phyloP scores from a whole-genome alignment of 352 stramenopile species.

The Globisporangium spinosum region DNA sequence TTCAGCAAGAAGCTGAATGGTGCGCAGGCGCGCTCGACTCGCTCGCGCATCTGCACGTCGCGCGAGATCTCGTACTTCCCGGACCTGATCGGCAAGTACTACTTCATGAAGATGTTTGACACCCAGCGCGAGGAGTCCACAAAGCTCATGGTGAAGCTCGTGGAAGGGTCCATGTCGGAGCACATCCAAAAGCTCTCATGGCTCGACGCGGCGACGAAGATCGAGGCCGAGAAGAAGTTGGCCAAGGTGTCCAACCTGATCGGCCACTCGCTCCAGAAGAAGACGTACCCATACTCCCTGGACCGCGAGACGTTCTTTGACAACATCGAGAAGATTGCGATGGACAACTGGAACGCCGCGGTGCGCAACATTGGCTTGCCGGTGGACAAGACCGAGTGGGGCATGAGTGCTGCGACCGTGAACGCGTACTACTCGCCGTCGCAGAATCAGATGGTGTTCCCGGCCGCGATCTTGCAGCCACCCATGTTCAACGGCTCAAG shows the following conservation, averaged over 20 bases:
- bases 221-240: too few species aligned
- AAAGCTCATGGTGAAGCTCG: conserved; percentile 71
- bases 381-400: conserved; percentile 67
- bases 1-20: conserved; percentile 68
- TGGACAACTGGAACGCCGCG: conserved; percentile 21
- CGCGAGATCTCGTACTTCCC: conserved; percentile 28
- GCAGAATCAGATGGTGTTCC: conserved; percentile 52
- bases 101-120: conserved; percentile 76
- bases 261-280: too few species aligned
- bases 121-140: conserved; percentile 59
- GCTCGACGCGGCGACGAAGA: conserved; percentile 57
- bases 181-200: conserved; percentile 85
- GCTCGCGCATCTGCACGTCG: too few species aligned
- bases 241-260: too few species aligned
- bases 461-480: conserved; percentile 90
- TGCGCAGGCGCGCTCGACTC: conserved; percentile 35
- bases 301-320: conserved; percentile 50
- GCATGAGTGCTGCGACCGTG: conserved; percentile 87
- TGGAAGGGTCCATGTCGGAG: conserved; percentile 73
- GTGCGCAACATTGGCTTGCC: conserved; percentile 31
- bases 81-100: conserved; percentile 66
- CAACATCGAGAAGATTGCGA: conserved; percentile 43
- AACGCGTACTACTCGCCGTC: conserved; percentile 82
- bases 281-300: too few species aligned
- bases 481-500: conserved; percentile 87